Base-by-base conservation (phyloP, 2,329 filamentous ascomycete genomes). In the Fusarium circinatum region DNA sequence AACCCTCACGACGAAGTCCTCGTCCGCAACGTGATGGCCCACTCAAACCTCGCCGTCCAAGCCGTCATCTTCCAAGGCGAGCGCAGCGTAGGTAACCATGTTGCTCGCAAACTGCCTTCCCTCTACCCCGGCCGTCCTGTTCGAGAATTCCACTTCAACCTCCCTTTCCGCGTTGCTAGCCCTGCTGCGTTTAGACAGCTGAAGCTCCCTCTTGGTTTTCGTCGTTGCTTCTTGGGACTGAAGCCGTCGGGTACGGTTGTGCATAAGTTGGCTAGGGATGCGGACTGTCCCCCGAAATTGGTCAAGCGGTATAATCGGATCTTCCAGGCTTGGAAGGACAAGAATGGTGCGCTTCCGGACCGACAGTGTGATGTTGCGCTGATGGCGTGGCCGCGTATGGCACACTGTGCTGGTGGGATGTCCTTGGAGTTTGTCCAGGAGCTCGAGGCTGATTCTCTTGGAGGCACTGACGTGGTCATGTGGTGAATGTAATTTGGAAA, bases 401-500 rank as follows among this genome's bases (percentile, higher is more conserved):
- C 30, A 3, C 24, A 51, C 2, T 51, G 48, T 51, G 48, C 30
- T 34, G 48, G 48, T 11, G 48, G 48, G 1, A 34, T 51, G 48
- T 51, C 48, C 0, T 24, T 51, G 17, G 48, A 51, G n/a, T 51
- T 51, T 11, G n/a, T 51, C 0, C 48, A 51, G 12, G 48, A 51
- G 15, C 48, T 51, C 15, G 48, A 51, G 30, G 17, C n/a, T 51
- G 48, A 51, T 51, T 51, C 48, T 11, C 48, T 51, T 34, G 48
- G 30, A 15, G 48, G 48, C 17, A 34, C 48, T 11, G n/a, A 34
- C 3, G n/a, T 51, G 0, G 48, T 24, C 8, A 14, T 20, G 30
- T 51, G 5, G 3, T 14, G 12, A 24, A 0, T 15, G 15, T 17
- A 1, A 1, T 17, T 14, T 34, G 8, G 12, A 15, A 24, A 18